phyloP scores from a whole-genome alignment of 306 rosid species.

The Heteromeles arbutifolia region DNA sequence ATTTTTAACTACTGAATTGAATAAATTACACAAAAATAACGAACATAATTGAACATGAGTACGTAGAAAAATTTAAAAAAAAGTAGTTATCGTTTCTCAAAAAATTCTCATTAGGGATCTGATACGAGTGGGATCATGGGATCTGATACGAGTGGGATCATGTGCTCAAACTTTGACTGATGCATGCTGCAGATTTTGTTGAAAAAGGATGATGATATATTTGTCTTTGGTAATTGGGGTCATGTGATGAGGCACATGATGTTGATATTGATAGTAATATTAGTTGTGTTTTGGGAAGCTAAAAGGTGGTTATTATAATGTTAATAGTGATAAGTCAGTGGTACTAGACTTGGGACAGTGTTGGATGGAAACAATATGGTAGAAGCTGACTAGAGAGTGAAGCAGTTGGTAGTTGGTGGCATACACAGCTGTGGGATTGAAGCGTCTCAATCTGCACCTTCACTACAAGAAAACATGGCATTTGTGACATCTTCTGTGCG shows the following conservation, averaged over 20 bases:
- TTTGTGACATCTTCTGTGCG: no score
- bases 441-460: neutral
- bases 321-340: conserved; percentile 8
- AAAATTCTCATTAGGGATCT: conserved; percentile 38
- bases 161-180: conserved; percentile 49
- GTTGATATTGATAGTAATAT: conserved; percentile 11
- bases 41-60: neutral
- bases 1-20: no score
- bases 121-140: conserved; percentile 45
- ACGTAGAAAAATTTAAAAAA: neutral
- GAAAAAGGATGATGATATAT: conserved; percentile 7
- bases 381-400: neutral
- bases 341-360: neutral
- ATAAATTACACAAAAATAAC: no score
- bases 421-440: neutral
- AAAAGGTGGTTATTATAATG: conserved; percentile 15
- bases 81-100: no score
- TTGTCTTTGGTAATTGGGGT: conserved; percentile 1
- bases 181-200: conserved; percentile 25
- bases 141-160: conserved; percentile 49
- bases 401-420: neutral
- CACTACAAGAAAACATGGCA: no score
- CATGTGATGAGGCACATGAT: conserved; percentile 65
- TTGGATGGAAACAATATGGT: conserved; percentile 14
- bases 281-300: conserved; percentile 24